Percentiles rank a stretch among this genome's conserved stretches.
These are phyloP conservation scores for Penicillium daleae DNA, from an alignment of 495 filamentous ascomycete species.

Conservation along the genomic window DNA sequence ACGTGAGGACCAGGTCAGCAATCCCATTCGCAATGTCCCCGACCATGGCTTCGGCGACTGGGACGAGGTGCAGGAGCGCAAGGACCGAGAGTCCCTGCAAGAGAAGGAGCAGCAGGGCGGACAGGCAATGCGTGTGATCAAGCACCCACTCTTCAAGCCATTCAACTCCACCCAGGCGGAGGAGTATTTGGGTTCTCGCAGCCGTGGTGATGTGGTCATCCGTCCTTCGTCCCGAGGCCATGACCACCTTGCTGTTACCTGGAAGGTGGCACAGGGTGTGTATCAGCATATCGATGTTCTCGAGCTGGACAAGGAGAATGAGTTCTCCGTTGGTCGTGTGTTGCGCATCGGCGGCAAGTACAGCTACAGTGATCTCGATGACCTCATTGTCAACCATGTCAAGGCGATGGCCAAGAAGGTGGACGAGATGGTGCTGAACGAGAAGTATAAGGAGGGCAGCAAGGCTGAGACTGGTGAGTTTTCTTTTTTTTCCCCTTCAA, in stretches of 20 bases:
- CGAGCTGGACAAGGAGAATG: constrained; percentile 93
- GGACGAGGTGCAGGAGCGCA: constrained; percentile 79
- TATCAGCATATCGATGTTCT: constrained; percentile 98
- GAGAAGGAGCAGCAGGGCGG: constrained; percentile 81
- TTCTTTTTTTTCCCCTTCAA: constrained; percentile 12
- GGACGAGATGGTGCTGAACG: constrained; percentile 89
- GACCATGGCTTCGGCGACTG: constrained; percentile 80
- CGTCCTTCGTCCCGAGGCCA: constrained; percentile 90
- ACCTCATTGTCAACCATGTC: constrained; percentile 94
- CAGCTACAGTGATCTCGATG: constrained; percentile 93
- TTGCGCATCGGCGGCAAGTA: constrained; percentile 85
- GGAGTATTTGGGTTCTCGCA: constrained; percentile 85
- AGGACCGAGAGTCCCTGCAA: constrained; percentile 74
- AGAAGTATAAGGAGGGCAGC: constrained; percentile 83
- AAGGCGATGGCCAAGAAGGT: constrained; percentile 98
- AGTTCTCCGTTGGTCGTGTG: constrained; percentile 85
- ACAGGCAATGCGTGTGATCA: constrained; percentile 90
- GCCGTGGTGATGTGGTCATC: constrained; percentile 88
- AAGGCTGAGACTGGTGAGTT: constrained; percentile 82
- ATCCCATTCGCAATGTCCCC: constrained; percentile 64
- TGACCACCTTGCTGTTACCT: constrained; percentile 94
- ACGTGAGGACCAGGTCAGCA: constrained; percentile 74
- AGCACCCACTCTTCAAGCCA: constrained; percentile 90
- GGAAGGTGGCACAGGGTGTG: constrained; percentile 94
- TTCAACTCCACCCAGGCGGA: constrained; percentile 94